Conservation (phyloP, 1,284 basidiomycete genomes). For the Cutaneotrichosporon cyanovorans region DNA sequence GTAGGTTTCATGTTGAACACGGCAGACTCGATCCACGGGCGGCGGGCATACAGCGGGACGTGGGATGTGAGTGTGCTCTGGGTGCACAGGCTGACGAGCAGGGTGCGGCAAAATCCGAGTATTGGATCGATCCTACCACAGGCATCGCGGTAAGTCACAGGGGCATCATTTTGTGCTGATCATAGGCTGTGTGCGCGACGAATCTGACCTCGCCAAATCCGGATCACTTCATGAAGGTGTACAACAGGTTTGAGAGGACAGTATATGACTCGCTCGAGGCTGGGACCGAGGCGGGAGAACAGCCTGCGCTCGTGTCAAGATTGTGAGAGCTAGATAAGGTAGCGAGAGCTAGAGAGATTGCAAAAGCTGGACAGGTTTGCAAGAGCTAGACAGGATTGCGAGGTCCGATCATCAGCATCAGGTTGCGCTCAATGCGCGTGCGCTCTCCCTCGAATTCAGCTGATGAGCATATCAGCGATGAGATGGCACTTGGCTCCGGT, state of each 20-base stretch:
- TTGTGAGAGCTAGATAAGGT: no score
- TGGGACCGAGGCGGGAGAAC: not conserved
- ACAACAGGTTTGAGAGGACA: constrained; percentile 27
- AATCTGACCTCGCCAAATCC: constrained; percentile 19
- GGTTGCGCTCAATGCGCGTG: no score
- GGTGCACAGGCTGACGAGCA: constrained; percentile 7
- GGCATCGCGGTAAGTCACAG: constrained; percentile 18
- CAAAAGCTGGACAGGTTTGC: no score
- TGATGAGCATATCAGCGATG: no score
- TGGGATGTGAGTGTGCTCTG: constrained; percentile 17
- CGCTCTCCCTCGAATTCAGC: no score
- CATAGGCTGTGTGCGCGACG: constrained; percentile 15
- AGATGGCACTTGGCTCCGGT: no score
- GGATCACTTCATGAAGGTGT: constrained; percentile 22
- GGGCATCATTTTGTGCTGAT: not conserved
- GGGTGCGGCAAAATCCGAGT: constrained; percentile 22
- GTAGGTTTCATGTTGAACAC: constrained; percentile 13
- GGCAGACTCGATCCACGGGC: constrained; percentile 11
- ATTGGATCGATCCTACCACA: constrained; percentile 21
- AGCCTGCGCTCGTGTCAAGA: not conserved
- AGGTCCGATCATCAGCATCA: no score
- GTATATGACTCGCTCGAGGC: constrained; percentile 27
- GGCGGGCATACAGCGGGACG: constrained; percentile 18
- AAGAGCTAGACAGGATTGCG: no score
- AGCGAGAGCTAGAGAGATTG: no score